These are phyloP conservation scores for Leptographium wingfieldii DNA, from an alignment of 2,329 filamentous ascomycete genomes.

Conservation along the genomic window DNA sequence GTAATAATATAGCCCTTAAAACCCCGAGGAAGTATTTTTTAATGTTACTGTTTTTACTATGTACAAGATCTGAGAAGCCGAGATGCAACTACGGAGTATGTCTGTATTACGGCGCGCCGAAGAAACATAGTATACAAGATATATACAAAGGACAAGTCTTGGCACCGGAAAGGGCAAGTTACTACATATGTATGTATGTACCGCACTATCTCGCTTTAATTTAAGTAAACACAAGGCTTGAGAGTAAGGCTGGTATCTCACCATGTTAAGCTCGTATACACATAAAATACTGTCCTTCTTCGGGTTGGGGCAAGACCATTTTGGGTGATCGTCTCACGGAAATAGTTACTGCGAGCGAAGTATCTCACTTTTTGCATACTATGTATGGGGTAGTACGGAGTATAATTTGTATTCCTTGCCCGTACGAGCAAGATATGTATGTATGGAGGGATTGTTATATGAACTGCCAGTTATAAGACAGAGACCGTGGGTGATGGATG, in stretches of 20 bases:
- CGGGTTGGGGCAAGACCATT: not conserved
- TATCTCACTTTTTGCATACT: too few relatives aligned
- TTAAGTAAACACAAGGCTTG: conserved; percentile 1
- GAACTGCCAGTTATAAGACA: too few relatives aligned
- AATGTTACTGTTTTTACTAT: not conserved
- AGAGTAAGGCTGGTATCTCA: not conserved
- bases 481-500: not conserved
- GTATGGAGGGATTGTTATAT: too few relatives aligned
- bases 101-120: too few relatives aligned
- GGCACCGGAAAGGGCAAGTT: not conserved
- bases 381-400: not conserved
- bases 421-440: not conserved
- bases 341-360: not conserved
- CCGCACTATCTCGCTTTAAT: conserved; percentile 11
- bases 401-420: not conserved
- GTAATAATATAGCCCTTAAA: too few relatives aligned
- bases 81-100: not conserved
- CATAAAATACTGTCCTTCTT: not conserved
- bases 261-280: too few relatives aligned
- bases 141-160: not conserved
- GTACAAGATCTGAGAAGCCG: not conserved
- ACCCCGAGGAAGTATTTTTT: not conserved
- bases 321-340: not conserved
- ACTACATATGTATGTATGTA: not conserved
- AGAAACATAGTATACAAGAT: not conserved